These are phyloP conservation scores for Penicillium longicatenatum DNA, from an alignment of 495 filamentous ascomycete species.

Conservation along the genomic window DNA sequence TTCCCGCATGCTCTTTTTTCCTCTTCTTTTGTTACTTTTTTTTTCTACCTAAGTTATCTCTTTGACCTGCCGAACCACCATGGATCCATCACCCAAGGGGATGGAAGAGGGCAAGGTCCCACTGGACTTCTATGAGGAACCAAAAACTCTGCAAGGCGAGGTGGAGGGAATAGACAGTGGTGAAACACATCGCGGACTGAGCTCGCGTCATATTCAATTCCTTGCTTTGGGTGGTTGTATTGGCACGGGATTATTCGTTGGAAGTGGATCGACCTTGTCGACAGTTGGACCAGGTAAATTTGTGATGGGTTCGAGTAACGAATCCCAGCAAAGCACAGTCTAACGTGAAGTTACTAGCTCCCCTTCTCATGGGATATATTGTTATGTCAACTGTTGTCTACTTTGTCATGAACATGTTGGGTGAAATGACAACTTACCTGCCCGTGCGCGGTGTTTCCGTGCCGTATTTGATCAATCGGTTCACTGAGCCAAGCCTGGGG, in stretches of 20 bases:
- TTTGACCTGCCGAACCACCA: neutral
- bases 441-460: slow-evolving; percentile 72
- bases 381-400: slow-evolving; percentile 58
- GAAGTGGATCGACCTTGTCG: slow-evolving; percentile 64
- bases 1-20: no score
- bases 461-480: slow-evolving; percentile 70
- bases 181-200: slow-evolving; percentile 32
- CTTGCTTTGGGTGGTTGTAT: slow-evolving; percentile 74
- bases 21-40: neutral
- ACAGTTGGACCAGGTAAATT: slow-evolving; percentile 60
- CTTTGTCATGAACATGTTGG: slow-evolving; percentile 54
- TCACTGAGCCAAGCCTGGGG: slow-evolving; percentile 67
- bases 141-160: slow-evolving; percentile 22
- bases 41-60: neutral
- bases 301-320: neutral
- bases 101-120: slow-evolving; percentile 20
- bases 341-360: slow-evolving; percentile 43
- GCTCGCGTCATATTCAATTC: slow-evolving; percentile 62
- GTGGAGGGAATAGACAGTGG: slow-evolving; percentile 12
- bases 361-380: slow-evolving; percentile 64
- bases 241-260: slow-evolving; percentile 75
- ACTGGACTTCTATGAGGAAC: slow-evolving; percentile 20
- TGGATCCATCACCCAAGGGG: slow-evolving; percentile 16
- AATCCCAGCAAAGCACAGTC: neutral
- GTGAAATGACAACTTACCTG: slow-evolving; percentile 75